phyloP scores from a whole-genome alignment of 169 alveolate species.

The Cryptosporidium canis region DNA sequence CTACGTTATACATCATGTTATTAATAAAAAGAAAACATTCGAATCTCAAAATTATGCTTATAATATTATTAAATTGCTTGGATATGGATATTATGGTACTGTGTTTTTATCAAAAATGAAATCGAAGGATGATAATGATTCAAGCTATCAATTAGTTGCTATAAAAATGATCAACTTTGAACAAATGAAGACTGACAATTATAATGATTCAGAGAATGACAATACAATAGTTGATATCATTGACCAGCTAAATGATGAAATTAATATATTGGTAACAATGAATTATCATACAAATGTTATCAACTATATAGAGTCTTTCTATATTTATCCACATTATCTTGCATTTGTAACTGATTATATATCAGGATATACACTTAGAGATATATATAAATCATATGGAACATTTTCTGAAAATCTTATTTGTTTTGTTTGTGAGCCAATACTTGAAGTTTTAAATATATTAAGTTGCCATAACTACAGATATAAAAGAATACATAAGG shows the following conservation, averaged over 20 bases:
- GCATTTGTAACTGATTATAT: conserved; percentile 66
- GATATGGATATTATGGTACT: conserved; percentile 50
- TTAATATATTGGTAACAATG: conserved; percentile 7
- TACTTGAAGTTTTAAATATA: not conserved
- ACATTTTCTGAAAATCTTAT: conserved; percentile 49
- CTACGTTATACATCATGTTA: not conserved
- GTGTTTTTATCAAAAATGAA: conserved; percentile 30
- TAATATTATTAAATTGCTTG: conserved; percentile 32
- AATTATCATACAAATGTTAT: conserved; percentile 17
- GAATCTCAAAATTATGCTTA: conserved; percentile 1
- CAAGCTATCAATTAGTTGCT: conserved; percentile 23
- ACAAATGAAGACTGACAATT: not conserved
- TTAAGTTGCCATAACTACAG: conserved; percentile 16
- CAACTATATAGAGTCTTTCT: conserved; percentile 33
- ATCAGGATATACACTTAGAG: conserved; percentile 61
- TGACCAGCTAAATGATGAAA: conserved; percentile 64
- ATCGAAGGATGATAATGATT: not conserved
- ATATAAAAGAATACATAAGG: conserved; percentile 56
- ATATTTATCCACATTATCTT: conserved; percentile 48
- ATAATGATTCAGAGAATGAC: not conserved
- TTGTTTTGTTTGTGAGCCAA: conserved; percentile 7
- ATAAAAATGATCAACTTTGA: conserved; percentile 53
- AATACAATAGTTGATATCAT: conserved; percentile 4
- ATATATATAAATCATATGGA: conserved; percentile 65
- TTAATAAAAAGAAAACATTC: not conserved